Percentiles rank a stretch among this genome's conserved stretches.
Conservation (phyloP, 2,329 filamentous ascomycete genomes). For the Fusarium liriodendri region DNA sequence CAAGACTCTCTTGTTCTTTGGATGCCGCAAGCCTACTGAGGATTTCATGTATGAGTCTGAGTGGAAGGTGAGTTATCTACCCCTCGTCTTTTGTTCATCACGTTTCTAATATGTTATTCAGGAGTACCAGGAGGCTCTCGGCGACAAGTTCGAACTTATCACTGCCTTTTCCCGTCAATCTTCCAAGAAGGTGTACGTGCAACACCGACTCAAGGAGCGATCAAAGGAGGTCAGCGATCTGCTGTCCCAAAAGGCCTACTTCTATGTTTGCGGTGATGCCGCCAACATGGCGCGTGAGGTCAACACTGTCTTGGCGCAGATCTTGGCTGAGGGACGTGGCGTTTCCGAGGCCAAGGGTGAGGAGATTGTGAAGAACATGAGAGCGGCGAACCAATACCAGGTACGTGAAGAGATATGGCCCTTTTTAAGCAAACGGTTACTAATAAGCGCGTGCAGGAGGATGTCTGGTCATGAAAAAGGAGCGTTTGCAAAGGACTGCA, state of each 20-base stretch:
- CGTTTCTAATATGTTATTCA: slow-evolving; percentile 53
- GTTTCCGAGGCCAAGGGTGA: slow-evolving; percentile 89
- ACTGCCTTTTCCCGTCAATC: slow-evolving; percentile 95
- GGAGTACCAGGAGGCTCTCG: slow-evolving; percentile 85
- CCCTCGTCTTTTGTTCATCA: no score
- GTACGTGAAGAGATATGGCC: slow-evolving; percentile 59
- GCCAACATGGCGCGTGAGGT: slow-evolving; percentile 97
- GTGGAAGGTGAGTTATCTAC: slow-evolving; percentile 79
- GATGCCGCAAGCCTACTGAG: slow-evolving; percentile 87
- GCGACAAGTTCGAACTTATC: slow-evolving; percentile 89
- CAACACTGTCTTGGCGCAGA: slow-evolving; percentile 86
- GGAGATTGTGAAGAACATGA: slow-evolving; percentile 97
- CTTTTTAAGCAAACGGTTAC: slow-evolving; percentile 7
- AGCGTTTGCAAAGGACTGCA: slow-evolving; percentile 18
- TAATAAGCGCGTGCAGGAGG: slow-evolving; percentile 63
- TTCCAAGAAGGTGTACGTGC: slow-evolving; percentile 93
- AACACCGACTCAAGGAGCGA: slow-evolving; percentile 88
- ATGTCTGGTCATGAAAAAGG: slow-evolving; percentile 72
- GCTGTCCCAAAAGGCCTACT: slow-evolving; percentile 86
- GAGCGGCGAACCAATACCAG: slow-evolving; percentile 95
- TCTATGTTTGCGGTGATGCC: slow-evolving; percentile 98
- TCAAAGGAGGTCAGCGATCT: slow-evolving; percentile 89
- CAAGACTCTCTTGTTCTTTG: slow-evolving; percentile 92
- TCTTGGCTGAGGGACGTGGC: slow-evolving; percentile 85
- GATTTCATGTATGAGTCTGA: slow-evolving; percentile 94